Conservation (phyloP, 2,329 filamentous ascomycete species). For the Exophiala bonariae region DNA sequence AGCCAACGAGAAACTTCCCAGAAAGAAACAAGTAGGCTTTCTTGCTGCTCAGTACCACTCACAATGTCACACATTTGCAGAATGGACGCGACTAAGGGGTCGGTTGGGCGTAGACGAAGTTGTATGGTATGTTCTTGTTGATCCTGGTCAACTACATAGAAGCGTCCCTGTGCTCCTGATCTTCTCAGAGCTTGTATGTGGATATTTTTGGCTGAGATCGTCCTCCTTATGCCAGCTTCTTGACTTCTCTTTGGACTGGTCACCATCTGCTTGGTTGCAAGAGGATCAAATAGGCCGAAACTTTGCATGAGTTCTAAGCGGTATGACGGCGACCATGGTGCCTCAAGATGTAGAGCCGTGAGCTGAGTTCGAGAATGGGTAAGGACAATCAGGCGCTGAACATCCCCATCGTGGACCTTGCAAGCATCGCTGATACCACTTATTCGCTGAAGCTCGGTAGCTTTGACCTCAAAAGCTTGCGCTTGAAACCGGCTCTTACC, state of each 20-base stretch:
- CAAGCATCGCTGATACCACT: constrained; percentile 72
- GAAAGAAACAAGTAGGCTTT: constrained; percentile 68
- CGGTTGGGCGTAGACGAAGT: constrained; percentile 66
- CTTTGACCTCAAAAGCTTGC: constrained; percentile 26
- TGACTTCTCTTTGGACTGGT: constrained; percentile 27
- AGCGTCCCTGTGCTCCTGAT: constrained; percentile 22
- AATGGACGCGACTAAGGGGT: constrained; percentile 61
- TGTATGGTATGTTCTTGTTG: constrained; percentile 59
- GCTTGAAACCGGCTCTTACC: constrained; percentile 14
- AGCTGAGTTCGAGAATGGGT: constrained; percentile 65
- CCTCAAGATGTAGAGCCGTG: constrained; percentile 69
- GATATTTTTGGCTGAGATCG: constrained; percentile 17
- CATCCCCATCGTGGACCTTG: constrained; percentile 65
- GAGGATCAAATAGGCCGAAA: constrained; percentile 60
- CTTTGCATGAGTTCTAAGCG: constrained; percentile 62
- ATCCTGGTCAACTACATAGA: constrained; percentile 19
- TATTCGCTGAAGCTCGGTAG: constrained; percentile 55
- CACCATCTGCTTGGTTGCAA: constrained; percentile 57
- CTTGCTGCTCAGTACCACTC: constrained; percentile 58
- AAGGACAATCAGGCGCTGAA: constrained; percentile 69
- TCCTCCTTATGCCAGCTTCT: constrained; percentile 18
- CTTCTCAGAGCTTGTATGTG: constrained; percentile 14
- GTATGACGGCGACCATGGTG: constrained; percentile 72
- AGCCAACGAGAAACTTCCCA: constrained; percentile 75
- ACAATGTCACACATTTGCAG: constrained; percentile 65